A percentile compares a stretch with the other conserved stretches of the same genome.
Evolutionary conservation across 2,329 filamentous ascomycete genomes (phyloP).

Genomic region (Phyllosticta capitalensis): DNA sequence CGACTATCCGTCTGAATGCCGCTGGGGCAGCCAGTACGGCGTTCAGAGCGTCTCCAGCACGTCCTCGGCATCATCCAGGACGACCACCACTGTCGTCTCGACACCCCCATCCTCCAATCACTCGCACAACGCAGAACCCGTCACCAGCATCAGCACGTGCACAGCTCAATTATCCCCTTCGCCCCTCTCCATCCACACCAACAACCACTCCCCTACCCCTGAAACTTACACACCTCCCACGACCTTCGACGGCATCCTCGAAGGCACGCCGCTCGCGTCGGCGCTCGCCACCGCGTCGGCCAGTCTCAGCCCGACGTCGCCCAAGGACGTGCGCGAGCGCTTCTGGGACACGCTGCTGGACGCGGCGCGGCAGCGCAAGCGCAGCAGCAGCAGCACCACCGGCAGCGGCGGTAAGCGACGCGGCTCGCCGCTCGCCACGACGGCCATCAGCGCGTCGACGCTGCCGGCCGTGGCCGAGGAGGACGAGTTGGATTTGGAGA

Average conservation of each 20-base stretch:
- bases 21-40: constrained; percentile 22
- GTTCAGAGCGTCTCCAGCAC: not conserved
- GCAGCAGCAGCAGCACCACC: not conserved
- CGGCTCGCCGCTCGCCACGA: not conserved
- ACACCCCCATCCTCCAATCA: constrained; percentile 3
- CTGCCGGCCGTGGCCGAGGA: not conserved
- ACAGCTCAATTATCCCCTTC: not conserved
- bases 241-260: constrained; percentile 15
- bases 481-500: not conserved
- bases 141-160: not conserved
- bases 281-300: constrained; percentile 10
- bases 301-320: constrained; percentile 10
- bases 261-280: not conserved
- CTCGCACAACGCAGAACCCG: not conserved
- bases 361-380: constrained; percentile 20
- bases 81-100: constrained; percentile 3
- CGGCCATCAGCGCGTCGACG: not conserved
- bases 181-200: not conserved
- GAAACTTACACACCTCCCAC: not conserved
- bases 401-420: not conserved
- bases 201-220: not conserved
- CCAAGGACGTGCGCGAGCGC: constrained; percentile 14
- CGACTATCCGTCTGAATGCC: constrained; percentile 39
- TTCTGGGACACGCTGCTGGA: constrained; percentile 21
- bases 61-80: not conserved